These are phyloP conservation scores for Teratosphaeria gauchensis DNA, from an alignment of 2,329 filamentous ascomycete species.

Conservation along the genomic window DNA sequence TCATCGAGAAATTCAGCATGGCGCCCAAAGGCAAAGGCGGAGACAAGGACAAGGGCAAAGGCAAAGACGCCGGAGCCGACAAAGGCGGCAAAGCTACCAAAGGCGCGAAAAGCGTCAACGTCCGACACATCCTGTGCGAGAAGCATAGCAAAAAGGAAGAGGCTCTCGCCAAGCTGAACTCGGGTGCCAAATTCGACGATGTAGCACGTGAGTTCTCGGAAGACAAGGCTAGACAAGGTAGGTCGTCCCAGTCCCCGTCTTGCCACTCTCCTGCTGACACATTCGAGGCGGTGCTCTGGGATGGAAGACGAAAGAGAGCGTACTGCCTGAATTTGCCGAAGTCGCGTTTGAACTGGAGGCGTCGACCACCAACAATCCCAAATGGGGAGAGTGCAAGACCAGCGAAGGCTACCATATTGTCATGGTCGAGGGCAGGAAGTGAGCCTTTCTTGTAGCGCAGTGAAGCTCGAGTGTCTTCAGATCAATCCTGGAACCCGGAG, in stretches of 20 bases:
- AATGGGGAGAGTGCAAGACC: constrained; percentile 62
- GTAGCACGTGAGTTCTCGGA: constrained; percentile 65
- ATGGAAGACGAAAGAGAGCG: constrained; percentile 59
- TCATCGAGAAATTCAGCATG: constrained; percentile 10
- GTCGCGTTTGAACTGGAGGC: constrained; percentile 60
- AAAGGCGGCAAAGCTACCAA: constrained; percentile 30
- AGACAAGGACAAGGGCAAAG: constrained; percentile 17
- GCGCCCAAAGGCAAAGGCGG: constrained; percentile 24
- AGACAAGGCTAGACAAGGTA: constrained; percentile 55
- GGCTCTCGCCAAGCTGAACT: constrained; percentile 57
- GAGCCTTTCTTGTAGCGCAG: neutral
- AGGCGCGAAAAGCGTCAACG: constrained; percentile 59
- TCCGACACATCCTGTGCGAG: constrained; percentile 66
- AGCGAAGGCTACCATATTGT: constrained; percentile 70
- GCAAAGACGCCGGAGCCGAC: constrained; percentile 16
- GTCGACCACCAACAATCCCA: constrained; percentile 55
- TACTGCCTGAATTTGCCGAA: constrained; percentile 62
- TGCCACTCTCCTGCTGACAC: neutral
- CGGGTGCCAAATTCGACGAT: constrained; percentile 62
- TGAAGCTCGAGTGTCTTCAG: too few relatives aligned
- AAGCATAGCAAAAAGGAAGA: constrained; percentile 73
- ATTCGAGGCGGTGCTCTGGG: constrained; percentile 56
- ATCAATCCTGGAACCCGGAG: too few relatives aligned
- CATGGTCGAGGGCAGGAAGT: constrained; percentile 63
- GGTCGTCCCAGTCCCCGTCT: neutral